Percentiles rank a stretch among this genome's conserved stretches.
phyloP scores from a whole-genome alignment of 2,329 filamentous ascomycete genomes.

The Scortechinia acanthostroma region DNA sequence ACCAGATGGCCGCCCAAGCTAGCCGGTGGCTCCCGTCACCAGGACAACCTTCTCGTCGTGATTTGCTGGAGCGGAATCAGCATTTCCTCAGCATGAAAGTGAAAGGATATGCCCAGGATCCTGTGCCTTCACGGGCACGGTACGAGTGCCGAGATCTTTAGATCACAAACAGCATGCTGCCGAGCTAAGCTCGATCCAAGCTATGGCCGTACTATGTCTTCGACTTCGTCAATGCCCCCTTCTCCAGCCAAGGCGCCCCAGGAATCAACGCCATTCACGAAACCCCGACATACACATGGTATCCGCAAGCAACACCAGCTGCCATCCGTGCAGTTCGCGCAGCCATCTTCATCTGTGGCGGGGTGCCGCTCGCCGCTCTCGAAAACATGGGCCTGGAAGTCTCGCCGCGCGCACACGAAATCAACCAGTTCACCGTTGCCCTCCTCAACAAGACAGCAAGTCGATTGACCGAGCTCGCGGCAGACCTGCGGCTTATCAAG shows the following conservation, averaged over 20 bases:
- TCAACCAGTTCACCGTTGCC: constrained; percentile 10
- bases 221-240: constrained; percentile 22
- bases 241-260: constrained; percentile 15
- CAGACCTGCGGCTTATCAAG: no score
- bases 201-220: constrained; percentile 26
- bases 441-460: constrained; percentile 3
- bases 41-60: no score
- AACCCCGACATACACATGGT: constrained; percentile 19
- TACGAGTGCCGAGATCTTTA: constrained; percentile 23
- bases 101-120: no score
- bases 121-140: constrained; percentile 26
- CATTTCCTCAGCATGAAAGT: no score
- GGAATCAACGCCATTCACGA: constrained; percentile 11
- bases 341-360: constrained; percentile 33
- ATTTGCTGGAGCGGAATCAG: no score
- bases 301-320: constrained; percentile 27
- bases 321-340: constrained; percentile 28
- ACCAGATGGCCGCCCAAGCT: no score
- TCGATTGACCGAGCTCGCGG: no score
- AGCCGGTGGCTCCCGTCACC: no score
- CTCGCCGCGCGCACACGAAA: constrained; percentile 11
- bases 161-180: constrained; percentile 20
- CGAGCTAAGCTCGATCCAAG: no score
- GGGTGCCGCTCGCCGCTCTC: constrained; percentile 18
- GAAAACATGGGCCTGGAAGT: constrained; percentile 23